Conservation (phyloP, 441 rosid genomes). For the Corymbia calophylla region DNA sequence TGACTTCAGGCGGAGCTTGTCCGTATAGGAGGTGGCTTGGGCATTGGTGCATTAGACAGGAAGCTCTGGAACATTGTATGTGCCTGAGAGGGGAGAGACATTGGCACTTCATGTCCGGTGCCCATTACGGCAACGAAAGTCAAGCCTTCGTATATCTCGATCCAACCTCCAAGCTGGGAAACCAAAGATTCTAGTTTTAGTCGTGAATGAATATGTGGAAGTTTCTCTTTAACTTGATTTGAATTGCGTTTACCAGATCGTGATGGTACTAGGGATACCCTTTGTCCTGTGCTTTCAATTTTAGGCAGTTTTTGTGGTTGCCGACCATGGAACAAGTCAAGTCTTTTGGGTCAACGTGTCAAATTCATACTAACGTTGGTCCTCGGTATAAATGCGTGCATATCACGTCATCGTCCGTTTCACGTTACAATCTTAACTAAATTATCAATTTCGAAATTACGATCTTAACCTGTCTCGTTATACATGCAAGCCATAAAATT, state of each 20-base stretch:
- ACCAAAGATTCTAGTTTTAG: not conserved
- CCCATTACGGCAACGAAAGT: not conserved
- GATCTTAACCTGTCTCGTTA: not conserved
- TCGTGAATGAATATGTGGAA: not conserved
- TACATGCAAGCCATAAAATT: too few species aligned
- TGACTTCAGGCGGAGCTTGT: not conserved
- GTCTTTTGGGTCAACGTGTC: not conserved
- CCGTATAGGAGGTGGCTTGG: not conserved
- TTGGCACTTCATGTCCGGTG: not conserved
- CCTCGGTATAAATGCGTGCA: not conserved
- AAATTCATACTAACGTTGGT: not conserved
- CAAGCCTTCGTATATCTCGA: not conserved
- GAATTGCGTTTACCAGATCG: not conserved
- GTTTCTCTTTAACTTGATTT: not conserved
- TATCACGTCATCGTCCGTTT: not conserved
- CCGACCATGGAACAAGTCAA: not conserved
- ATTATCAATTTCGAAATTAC: not conserved
- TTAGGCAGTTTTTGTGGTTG: not conserved
- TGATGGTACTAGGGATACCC: too few species aligned
- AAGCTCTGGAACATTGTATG: not conserved
- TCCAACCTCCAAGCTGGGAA: not conserved
- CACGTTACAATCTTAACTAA: not conserved
- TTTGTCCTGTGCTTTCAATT: too few species aligned
- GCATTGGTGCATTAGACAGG: not conserved
- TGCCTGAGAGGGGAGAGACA: not conserved